Evolutionary conservation across 805 yeast genomes (phyloP), one percentile per base, ranked within the genome.

Genomic region (Hanseniaspora taiwanica): DNA sequence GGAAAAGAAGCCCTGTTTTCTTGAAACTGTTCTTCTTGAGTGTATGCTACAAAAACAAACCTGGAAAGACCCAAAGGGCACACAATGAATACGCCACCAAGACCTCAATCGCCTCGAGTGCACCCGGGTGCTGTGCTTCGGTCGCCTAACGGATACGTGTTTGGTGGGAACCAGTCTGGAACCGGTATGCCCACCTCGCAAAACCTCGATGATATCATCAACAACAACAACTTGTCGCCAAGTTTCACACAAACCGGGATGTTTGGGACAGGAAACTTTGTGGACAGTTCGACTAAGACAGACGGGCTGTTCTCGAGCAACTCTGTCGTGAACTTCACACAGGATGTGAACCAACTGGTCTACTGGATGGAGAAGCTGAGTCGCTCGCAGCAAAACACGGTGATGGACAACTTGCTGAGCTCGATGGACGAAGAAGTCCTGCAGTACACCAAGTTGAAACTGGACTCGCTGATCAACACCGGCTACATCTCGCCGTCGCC

Each of bases 381-480:
- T 37, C 65, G 71, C n/a, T 65, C 64, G 36, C 78, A 75, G 45
- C 72, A 65, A 47, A 60, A 69, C 42, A 60, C 70, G 38, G 69
- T 73, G 56, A 63, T 74, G 44, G 80, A 74, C 48, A 69, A 72
- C 51, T 56, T 75, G 53, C 60, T 76, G 43, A 59, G 66, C 36
- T 62, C 63, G 43, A 56, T 75, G 47, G 69, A 74, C 7, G 67
- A 70, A 41, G 79, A 75, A 46, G 67, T 70, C 13, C 54, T 74
- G 45, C 59, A 65, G 27, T 63, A 72, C 38, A 69, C 75, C 41
- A 69, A 66, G 51, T 51, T 67, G 23, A 69, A 66, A 46, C 48
- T 74, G 41, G 76, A 71, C 43, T 54, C 52, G 39, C 36, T 53
- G 37, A 47, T 50, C 17, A 49, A 48, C 34, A 49, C 50, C 34